Evolutionary conservation across 768 basidiomycete genomes (phyloP).

Genomic region (Lactarius hengduanensis): DNA sequence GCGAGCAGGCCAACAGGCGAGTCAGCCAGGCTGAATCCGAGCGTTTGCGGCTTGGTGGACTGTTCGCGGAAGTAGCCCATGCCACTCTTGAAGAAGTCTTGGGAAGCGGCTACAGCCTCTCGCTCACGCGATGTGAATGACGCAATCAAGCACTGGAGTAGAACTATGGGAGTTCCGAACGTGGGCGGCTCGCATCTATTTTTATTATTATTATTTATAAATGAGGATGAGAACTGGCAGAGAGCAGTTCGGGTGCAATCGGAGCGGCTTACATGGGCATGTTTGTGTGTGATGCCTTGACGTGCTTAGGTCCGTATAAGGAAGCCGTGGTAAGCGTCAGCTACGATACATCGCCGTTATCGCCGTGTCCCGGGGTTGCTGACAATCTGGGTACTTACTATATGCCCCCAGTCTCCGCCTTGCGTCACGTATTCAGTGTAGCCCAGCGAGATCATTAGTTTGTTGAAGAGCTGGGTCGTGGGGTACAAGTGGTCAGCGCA

Average conservation of each 20-base stretch:
- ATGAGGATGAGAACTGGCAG: too few species aligned
- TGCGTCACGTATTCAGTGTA: conserved; percentile 15
- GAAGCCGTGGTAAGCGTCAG: conserved; percentile 32
- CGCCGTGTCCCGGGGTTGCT: not conserved
- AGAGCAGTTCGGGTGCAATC: too few species aligned
- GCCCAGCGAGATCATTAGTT: conserved; percentile 13
- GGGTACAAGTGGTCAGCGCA: not conserved
- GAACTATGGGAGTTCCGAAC: conserved; percentile 33
- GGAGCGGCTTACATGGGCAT: conserved; percentile 30
- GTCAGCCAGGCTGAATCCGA: conserved; percentile 52
- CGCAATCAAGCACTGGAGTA: conserved; percentile 33
- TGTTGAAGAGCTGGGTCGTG: conserved; percentile 2
- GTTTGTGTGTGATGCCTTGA: conserved; percentile 39
- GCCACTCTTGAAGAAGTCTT: conserved; percentile 36
- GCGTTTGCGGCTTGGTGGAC: conserved; percentile 34
- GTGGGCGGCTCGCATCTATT: conserved; percentile 27
- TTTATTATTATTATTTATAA: not conserved
- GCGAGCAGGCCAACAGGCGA: conserved; percentile 48
- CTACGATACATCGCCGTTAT: conserved; percentile 34
- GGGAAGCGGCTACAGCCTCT: conserved; percentile 35
- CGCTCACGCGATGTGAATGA: conserved; percentile 40
- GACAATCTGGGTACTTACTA: conserved; percentile 31
- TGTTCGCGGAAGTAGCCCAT: conserved; percentile 43
- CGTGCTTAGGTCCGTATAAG: conserved; percentile 32
- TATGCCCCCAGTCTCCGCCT: conserved; percentile 38